Conservation (phyloP, 805 yeast genomes). For the Myxozyma geophila region DNA sequence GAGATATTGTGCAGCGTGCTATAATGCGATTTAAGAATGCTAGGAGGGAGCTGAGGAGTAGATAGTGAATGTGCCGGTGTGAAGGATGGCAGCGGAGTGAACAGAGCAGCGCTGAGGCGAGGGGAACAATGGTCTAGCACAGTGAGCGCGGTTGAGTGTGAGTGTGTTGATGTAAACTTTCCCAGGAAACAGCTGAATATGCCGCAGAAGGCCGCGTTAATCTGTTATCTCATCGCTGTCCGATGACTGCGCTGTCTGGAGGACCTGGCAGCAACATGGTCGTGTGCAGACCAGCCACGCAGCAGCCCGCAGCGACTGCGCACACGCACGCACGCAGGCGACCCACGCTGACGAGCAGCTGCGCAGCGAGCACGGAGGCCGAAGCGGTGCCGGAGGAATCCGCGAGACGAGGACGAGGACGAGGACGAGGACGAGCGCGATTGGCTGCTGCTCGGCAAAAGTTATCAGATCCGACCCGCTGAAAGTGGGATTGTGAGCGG, state of each 20-base stretch:
- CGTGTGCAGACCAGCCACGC: no score
- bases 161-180: no score
- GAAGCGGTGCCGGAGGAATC: no score
- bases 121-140: neutral
- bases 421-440: neutral
- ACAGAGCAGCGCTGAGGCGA: neutral
- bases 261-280: no score
- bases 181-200: neutral
- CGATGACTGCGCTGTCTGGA: no score
- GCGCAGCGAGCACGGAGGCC: no score
- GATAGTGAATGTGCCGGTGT: neutral
- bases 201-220: neutral
- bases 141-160: no score
- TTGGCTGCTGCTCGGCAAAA: neutral
- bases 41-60: neutral
- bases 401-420: neutral
- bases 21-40: no score
- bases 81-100: neutral
- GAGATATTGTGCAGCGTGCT: no score
- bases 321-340: no score
- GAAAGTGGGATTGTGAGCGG: neutral
- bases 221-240: neutral
- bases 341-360: no score
- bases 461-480: conserved; percentile 5
- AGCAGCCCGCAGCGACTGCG: no score